Conservation (phyloP, 106 monocot genomes). For the Triglochin maritima region DNA sequence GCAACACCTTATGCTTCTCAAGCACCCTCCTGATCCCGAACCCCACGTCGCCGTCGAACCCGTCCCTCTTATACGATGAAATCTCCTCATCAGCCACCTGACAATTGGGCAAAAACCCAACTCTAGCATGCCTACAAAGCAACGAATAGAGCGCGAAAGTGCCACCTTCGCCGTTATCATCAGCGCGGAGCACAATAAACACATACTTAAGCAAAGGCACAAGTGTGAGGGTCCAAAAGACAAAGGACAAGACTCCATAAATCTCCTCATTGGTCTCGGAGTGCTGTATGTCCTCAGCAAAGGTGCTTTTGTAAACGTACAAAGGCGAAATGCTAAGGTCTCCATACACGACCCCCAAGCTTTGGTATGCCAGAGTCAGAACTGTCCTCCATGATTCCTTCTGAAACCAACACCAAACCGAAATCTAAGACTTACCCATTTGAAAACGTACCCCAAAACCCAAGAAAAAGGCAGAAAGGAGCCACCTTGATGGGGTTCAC, state of each 20-base stretch:
- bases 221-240: conserved; percentile 89
- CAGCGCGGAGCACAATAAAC: conserved; percentile 67
- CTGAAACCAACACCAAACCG: neutral
- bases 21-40: conserved; percentile 16
- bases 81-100: conserved; percentile 70
- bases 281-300: conserved; percentile 77
- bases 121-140: conserved; percentile 60
- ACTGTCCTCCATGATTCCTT: conserved; percentile 7
- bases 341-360: conserved; percentile 78
- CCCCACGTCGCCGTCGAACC: neutral
- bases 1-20: conserved; percentile 24
- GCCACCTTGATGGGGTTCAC: conserved; percentile 1
- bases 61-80: conserved; percentile 37
- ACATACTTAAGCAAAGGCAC: conserved; percentile 83
- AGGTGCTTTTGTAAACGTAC: conserved; percentile 82
- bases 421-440: neutral
- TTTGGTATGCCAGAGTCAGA: conserved; percentile 5
- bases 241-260: conserved; percentile 79
- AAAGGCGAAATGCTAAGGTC: conserved; percentile 83
- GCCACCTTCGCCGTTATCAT: conserved; percentile 91
- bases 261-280: conserved; percentile 85
- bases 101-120: conserved; percentile 63
- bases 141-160: conserved; percentile 92
- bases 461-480: neutral
- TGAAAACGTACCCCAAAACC: too few species aligned